phyloP scores from a whole-genome alignment of 78 protist species.

The Anaeramoeba flamelloides region DNA sequence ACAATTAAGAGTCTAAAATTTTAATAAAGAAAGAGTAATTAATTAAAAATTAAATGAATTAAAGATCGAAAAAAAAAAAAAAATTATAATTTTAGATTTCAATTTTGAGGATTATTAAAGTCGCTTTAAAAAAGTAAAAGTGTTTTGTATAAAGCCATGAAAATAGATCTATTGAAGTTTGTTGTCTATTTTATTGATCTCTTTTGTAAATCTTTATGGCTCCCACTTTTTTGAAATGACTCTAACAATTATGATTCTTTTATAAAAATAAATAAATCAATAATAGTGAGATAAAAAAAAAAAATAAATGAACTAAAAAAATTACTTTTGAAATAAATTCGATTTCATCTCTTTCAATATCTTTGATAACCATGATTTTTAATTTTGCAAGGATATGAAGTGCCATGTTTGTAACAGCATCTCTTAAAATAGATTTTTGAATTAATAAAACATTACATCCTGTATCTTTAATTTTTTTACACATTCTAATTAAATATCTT shows the following conservation, averaged over 20 bases:
- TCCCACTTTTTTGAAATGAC: too few species aligned
- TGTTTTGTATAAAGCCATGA: too few species aligned
- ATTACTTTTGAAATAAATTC: constrained; percentile 71
- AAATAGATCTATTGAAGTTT: too few species aligned
- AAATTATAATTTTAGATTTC: too few species aligned
- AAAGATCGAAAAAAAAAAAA: too few species aligned
- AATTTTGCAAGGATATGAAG: constrained; percentile 84
- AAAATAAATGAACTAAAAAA: neutral
- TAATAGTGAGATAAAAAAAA: neutral
- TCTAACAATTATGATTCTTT: too few species aligned
- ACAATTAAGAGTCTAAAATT: constrained; percentile 71
- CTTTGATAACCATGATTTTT: constrained; percentile 80
- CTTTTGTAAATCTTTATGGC: too few species aligned
- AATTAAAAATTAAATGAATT: too few species aligned
- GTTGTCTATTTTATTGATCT: too few species aligned
- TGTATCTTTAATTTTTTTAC: constrained; percentile 68
- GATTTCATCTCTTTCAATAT: constrained; percentile 89
- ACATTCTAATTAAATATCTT: constrained; percentile 65
- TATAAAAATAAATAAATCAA: neutral
- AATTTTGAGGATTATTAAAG: too few species aligned
- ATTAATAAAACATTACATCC: constrained; percentile 93
- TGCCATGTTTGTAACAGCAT: constrained; percentile 53
- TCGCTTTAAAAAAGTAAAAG: too few species aligned
- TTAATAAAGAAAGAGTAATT: too few species aligned
- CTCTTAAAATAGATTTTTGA: constrained; percentile 81